Conservation (phyloP, 257 asterid species). For the Penstemon barbatus region DNA sequence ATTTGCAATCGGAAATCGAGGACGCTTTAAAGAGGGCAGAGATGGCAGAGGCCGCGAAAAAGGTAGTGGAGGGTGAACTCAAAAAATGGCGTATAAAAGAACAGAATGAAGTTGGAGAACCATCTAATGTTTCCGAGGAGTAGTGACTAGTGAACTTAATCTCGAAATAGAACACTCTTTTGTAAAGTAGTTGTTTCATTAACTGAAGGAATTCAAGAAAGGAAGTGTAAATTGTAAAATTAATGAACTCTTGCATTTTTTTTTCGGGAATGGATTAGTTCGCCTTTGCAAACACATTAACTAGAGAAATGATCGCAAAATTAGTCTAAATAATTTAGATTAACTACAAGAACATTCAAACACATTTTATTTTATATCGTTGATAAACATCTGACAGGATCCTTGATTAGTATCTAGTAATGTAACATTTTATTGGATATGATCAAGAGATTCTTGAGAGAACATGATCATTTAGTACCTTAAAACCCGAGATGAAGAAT, state of each 20-base stretch:
- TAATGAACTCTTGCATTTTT: conserved; percentile 16
- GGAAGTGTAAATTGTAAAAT: conserved; percentile 23
- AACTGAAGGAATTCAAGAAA: conserved; percentile 23
- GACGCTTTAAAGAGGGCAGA: conserved; percentile 64
- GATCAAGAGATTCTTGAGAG: conserved; percentile 15
- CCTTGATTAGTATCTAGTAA: conserved; percentile 23
- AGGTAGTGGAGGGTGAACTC: conserved; percentile 55
- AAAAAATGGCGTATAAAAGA: conserved; percentile 47
- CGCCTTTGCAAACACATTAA: conserved; percentile 9
- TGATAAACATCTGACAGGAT: conserved; percentile 25
- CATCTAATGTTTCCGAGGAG: conserved; percentile 26
- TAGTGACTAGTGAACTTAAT: conserved; percentile 6
- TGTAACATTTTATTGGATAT: conserved; percentile 14
- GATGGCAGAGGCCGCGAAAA: conserved; percentile 69
- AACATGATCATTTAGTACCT: conserved; percentile 23
- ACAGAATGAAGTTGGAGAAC: conserved; percentile 32
- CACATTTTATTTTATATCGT: conserved; percentile 27
- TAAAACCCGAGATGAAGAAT: conserved; percentile 27
- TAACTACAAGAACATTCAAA: conserved; percentile 2
- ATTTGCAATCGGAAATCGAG: conserved; percentile 45
- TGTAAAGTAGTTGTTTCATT: background rate
- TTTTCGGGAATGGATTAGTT: conserved; percentile 14
- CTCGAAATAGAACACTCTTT: background rate
- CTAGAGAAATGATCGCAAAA: background rate
- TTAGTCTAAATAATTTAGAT: background rate